These are phyloP conservation scores for Pseudogymnoascus destructans DNA, from an alignment of 2,329 filamentous ascomycete genomes.

Conservation along the genomic window DNA sequence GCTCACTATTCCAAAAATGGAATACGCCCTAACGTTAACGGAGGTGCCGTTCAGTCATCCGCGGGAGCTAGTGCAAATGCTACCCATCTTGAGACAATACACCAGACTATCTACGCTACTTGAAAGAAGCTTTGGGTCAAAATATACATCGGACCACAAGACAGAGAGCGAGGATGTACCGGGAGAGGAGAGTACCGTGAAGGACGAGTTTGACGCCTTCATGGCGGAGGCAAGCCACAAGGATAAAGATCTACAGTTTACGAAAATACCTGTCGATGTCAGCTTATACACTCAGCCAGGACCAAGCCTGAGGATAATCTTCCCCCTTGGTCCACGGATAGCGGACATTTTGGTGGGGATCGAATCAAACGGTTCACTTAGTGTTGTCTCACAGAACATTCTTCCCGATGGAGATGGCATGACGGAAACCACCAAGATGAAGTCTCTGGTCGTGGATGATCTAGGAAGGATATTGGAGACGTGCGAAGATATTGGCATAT, in stretches of 20 bases:
- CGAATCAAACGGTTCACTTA: slow-evolving; percentile 21
- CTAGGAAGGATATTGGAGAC: slow-evolving; percentile 34
- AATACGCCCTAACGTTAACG: slow-evolving; percentile 53
- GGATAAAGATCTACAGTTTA: neutral
- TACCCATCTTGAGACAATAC: slow-evolving; percentile 66
- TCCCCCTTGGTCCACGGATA: slow-evolving; percentile 19
- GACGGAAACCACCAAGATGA: slow-evolving; percentile 12
- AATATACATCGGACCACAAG: neutral
- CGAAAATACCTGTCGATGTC: slow-evolving; percentile 20
- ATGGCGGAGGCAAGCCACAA: slow-evolving; percentile 14
- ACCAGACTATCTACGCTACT: slow-evolving; percentile 55
- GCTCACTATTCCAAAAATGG: slow-evolving; percentile 58
- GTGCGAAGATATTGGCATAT: slow-evolving; percentile 36
- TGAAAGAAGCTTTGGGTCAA: slow-evolving; percentile 41
- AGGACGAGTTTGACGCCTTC: slow-evolving; percentile 22
- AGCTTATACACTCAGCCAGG: slow-evolving; percentile 21
- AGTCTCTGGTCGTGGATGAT: slow-evolving; percentile 22
- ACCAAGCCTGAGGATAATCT: slow-evolving; percentile 21
- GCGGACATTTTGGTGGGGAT: slow-evolving; percentile 25
- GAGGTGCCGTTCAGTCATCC: slow-evolving; percentile 68
- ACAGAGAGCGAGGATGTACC: neutral
- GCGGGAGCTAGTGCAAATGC: slow-evolving; percentile 56
- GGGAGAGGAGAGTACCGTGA: slow-evolving; percentile 18
- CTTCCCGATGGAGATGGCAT: slow-evolving; percentile 15
- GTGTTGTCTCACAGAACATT: slow-evolving; percentile 23